phyloP scores from a whole-genome alignment of 768 basidiomycete genomes.

The Suillus variegatus region DNA sequence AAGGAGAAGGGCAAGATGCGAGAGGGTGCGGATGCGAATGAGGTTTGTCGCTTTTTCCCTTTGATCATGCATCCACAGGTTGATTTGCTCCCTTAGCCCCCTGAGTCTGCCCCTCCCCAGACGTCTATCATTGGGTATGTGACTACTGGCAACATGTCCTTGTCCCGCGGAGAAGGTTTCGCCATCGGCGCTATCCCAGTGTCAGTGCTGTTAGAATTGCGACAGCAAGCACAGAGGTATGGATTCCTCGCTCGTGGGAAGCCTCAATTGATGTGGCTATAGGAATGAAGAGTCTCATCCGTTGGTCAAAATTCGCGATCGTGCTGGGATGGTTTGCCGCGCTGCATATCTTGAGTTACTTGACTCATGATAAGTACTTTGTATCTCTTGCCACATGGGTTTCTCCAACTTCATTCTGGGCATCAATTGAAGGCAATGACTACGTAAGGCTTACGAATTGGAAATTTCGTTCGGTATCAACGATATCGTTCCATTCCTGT shows the following conservation, averaged over 20 bases:
- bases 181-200: slow-evolving; percentile 77
- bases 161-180: slow-evolving; percentile 74
- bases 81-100: slow-evolving; percentile 39
- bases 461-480: background rate
- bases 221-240: slow-evolving; percentile 48
- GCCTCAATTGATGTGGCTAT: background rate
- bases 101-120: slow-evolving; percentile 41
- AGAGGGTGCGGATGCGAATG: slow-evolving; percentile 24
- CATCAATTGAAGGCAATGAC: background rate
- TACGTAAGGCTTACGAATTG: background rate
- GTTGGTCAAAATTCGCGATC: slow-evolving; percentile 67
- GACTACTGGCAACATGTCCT: slow-evolving; percentile 81
- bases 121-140: slow-evolving; percentile 73
- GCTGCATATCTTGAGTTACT: slow-evolving; percentile 47
- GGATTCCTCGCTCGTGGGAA: slow-evolving; percentile 9
- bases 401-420: background rate
- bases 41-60: slow-evolving; percentile 27
- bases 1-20: slow-evolving; percentile 30
- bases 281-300: slow-evolving; percentile 33
- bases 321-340: slow-evolving; percentile 54
- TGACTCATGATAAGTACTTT: slow-evolving; percentile 19
- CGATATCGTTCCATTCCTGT: background rate
- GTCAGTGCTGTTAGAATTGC: slow-evolving; percentile 47
- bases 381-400: background rate
- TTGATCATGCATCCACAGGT: slow-evolving; percentile 6